Conservation (phyloP, 2,329 filamentous ascomycete species). For the Exophiala oligosperma region DNA sequence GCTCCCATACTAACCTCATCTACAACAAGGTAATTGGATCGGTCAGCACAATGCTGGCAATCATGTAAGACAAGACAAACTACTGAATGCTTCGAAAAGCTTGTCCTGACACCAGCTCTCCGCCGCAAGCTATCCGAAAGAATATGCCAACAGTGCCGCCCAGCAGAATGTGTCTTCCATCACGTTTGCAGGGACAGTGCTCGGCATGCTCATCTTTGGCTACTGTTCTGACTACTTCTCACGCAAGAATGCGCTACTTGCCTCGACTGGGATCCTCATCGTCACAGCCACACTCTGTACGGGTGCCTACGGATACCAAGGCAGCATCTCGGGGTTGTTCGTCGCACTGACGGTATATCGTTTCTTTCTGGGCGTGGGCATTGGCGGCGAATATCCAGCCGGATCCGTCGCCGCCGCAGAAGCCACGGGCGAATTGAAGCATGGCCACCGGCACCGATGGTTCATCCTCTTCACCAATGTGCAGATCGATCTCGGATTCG, state of each 20-base stretch:
- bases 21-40: constrained; percentile 71
- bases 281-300: constrained; percentile 79
- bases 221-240: constrained; percentile 82
- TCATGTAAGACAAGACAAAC: constrained; percentile 40
- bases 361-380: constrained; percentile 80
- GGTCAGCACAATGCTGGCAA: constrained; percentile 72
- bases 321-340: constrained; percentile 69
- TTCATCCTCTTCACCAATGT: constrained; percentile 89
- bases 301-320: constrained; percentile 72
- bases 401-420: constrained; percentile 84
- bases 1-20: neutral
- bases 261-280: constrained; percentile 80
- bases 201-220: constrained; percentile 76
- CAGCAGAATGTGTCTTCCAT: constrained; percentile 77
- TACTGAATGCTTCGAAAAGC: no score
- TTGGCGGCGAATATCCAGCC: constrained; percentile 50
- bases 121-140: constrained; percentile 55
- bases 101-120: no score
- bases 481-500: constrained; percentile 83
- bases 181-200: constrained; percentile 81
- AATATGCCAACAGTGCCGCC: constrained; percentile 69
- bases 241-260: constrained; percentile 75
- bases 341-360: constrained; percentile 78
- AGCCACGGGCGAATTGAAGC: constrained; percentile 76
- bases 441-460: constrained; percentile 80